Evolutionary conservation across 2,329 filamentous ascomycete species (phyloP), one percentile per base, ranked within the genome.

Genomic region (Pezicula neosporulosa): DNA sequence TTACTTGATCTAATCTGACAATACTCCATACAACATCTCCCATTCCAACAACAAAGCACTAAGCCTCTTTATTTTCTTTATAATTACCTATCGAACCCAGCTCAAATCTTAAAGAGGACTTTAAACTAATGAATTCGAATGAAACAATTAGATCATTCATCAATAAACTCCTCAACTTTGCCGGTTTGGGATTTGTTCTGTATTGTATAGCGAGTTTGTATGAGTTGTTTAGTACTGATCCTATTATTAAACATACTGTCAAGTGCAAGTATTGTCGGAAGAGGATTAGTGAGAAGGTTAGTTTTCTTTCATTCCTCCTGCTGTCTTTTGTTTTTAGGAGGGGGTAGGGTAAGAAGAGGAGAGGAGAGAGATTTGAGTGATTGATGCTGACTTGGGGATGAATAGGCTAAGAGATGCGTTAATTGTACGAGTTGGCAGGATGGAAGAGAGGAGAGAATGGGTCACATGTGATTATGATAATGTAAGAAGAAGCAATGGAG

Each of bases 241-340:
- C 82, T 13, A 85, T 90, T 56, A 86, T 90, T 65, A 89, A 89
- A 71, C 82, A 80, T 58, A 82, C 79, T 24, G 75, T 83, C 48
- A 86, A 83, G 68, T 90, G 86, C 70, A 78, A 73, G 62, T 90
- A 86, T 61, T 88, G 85, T 63, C 73, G 77, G 53, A 83, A 84
- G 67, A 72, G 70, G 21, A 82, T 87, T 51, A 85, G 78, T 60
- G 77, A 81, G 47, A 83, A 84, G 77, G 85, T 83, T 51, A 61
- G 72, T 54, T 21, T 28, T 6, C 28, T 13, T 7, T 2, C 15
- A 24, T 37, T 18, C 16, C 3, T 7, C 9, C 5, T 24, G 19
- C 3, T 10, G 18, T 16, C 4, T 12, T 42, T 4, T 39, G 2
- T 39, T 39, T n/a, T 4, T 3, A 16, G 18, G 3, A 5, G 15